These are phyloP conservation scores for Beta macrorhiza DNA, from an alignment of 179 eudicot species.

Conservation along the genomic window DNA sequence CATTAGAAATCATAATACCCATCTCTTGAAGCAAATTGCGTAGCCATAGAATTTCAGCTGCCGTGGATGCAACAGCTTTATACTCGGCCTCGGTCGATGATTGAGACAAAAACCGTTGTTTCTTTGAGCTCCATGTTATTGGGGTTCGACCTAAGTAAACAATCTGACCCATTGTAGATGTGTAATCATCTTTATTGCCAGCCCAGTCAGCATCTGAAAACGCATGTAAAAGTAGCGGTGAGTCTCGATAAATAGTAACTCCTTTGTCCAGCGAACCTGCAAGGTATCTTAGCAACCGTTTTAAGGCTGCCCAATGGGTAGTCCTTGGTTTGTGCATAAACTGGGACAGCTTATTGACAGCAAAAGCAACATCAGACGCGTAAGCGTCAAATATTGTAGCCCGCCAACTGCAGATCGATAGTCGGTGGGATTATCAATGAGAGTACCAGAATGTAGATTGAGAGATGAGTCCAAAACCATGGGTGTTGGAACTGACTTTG, in stretches of 20 bases:
- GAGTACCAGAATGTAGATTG: too few relatives aligned
- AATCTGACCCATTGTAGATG: neutral
- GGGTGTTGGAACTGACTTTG: too few relatives aligned
- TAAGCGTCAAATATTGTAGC: too few relatives aligned
- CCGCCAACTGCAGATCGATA: too few relatives aligned
- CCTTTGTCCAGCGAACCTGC: neutral
- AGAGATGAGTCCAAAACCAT: too few relatives aligned
- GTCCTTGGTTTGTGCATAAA: neutral
- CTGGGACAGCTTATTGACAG: neutral
- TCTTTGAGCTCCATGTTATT: neutral
- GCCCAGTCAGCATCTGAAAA: neutral
- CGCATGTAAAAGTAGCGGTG: neutral
- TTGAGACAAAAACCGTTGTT: neutral
- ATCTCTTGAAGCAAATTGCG: neutral
- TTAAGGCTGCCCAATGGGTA: neutral
- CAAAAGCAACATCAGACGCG: too few relatives aligned
- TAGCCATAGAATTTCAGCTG: neutral
- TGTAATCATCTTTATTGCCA: too few relatives aligned
- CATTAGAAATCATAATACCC: neutral
- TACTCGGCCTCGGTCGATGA: too few relatives aligned
- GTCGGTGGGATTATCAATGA: too few relatives aligned
- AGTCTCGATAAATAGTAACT: neutral
- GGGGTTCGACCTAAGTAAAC: neutral
- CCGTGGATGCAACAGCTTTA: neutral
- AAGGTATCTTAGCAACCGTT: neutral